Conservation (phyloP, 768 basidiomycete species). For the Lactarius vividus region DNA sequence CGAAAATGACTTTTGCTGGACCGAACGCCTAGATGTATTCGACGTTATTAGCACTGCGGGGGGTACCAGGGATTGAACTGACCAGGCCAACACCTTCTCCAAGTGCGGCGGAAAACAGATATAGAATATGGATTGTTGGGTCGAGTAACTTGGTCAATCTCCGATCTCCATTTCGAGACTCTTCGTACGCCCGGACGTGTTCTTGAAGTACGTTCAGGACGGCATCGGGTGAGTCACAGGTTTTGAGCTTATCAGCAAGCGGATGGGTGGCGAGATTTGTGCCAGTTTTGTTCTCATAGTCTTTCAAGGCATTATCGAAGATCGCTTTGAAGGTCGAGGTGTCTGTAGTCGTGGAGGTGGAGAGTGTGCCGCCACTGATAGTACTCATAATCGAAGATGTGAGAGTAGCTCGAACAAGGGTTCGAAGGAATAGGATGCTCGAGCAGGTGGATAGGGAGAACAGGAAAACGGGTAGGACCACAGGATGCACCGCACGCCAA, state of each 20-base stretch:
- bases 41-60: too few relatives aligned
- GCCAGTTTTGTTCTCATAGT: not conserved
- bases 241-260: too few relatives aligned
- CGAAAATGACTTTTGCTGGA: too few relatives aligned
- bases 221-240: too few relatives aligned
- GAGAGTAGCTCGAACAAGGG: not conserved
- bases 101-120: too few relatives aligned
- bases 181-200: not conserved
- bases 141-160: not conserved
- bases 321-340: not conserved
- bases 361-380: too few relatives aligned
- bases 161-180: not conserved
- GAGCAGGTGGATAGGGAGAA: not conserved
- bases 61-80: not conserved
- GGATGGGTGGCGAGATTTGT: not conserved
- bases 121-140: not conserved
- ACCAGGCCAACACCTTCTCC: not conserved
- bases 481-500: too few relatives aligned
- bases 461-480: too few relatives aligned
- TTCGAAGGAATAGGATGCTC: not conserved
- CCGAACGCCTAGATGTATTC: too few relatives aligned
- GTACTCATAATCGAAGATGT: too few relatives aligned
- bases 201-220: not conserved
- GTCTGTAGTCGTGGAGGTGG: not conserved
- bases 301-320: not conserved